Conservation (phyloP, 2,329 filamentous ascomycete genomes). For the Sporothrix euskadiensis region DNA sequence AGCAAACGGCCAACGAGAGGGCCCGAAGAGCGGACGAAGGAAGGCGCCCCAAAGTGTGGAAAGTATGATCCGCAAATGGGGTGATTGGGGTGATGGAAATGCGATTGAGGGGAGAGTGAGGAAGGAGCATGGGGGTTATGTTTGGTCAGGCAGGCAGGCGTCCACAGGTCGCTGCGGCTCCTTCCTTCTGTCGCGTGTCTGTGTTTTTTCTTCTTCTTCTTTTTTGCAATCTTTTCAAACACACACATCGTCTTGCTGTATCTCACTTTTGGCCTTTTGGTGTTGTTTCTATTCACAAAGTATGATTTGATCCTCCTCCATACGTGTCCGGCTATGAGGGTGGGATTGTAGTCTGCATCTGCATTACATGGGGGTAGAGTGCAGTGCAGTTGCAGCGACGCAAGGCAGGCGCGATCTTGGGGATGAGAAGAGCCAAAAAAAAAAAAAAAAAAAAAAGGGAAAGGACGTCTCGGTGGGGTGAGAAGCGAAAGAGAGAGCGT, state of each 20-base stretch:
- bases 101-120: not conserved
- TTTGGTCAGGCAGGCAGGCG: constrained; percentile 10
- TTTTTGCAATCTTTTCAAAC: not conserved
- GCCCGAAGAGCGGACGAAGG: not conserved
- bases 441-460: not conserved
- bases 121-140: constrained; percentile 17
- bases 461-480: not conserved
- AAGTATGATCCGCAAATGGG: constrained; percentile 12
- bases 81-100: not conserved
- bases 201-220: too few species aligned
- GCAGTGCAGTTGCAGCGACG: not conserved
- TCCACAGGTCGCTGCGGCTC: constrained; percentile 4
- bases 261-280: not conserved
- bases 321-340: constrained; percentile 7
- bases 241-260: not conserved
- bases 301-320: not conserved
- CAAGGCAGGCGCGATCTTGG: constrained; percentile 6
- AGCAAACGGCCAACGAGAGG: constrained; percentile 13
- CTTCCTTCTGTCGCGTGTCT: not conserved
- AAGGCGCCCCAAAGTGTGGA: not conserved
- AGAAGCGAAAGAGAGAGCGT: constrained; percentile 2
- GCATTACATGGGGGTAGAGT: constrained; percentile 4
- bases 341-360: not conserved
- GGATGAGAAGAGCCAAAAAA: too few species aligned
- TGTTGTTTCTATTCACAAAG: not conserved